phyloP scores from a whole-genome alignment of 805 yeast species.

The Metschnikowia gelsemii region DNA sequence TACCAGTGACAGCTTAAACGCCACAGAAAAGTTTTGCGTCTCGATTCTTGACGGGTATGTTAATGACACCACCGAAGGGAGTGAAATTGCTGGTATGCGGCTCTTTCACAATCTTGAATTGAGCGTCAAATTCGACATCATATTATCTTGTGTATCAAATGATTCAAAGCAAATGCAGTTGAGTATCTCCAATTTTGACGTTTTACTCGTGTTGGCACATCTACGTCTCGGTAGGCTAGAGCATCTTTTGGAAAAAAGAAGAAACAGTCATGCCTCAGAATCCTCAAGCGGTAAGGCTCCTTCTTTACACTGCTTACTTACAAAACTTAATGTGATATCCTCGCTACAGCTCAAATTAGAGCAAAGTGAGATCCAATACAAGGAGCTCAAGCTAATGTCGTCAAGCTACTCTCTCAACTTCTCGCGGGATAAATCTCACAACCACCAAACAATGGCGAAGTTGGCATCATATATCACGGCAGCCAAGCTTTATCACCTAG shows the following conservation, averaged over 20 bases:
- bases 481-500: slow-evolving; percentile 29
- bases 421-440: slow-evolving; percentile 15
- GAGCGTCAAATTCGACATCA: slow-evolving; percentile 7
- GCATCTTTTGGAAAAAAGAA: slow-evolving; percentile 6
- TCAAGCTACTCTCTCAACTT: slow-evolving; percentile 18
- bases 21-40: slow-evolving; percentile 5
- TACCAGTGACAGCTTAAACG: slow-evolving; percentile 3
- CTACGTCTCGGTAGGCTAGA: slow-evolving; percentile 15
- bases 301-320: slow-evolving; percentile 8
- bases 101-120: slow-evolving; percentile 19
- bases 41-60: slow-evolving; percentile 17
- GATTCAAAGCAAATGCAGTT: neutral
- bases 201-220: slow-evolving; percentile 9
- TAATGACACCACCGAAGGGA: slow-evolving; percentile 4
- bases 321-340: slow-evolving; percentile 11
- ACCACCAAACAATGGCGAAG: slow-evolving; percentile 16
- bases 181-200: slow-evolving; percentile 11
- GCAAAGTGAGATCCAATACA: slow-evolving; percentile 16
- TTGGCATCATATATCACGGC: slow-evolving; percentile 29
- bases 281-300: neutral
- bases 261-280: neutral
- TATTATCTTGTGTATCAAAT: slow-evolving; percentile 9
- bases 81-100: slow-evolving; percentile 5
- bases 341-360: slow-evolving; percentile 20
- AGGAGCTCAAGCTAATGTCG: slow-evolving; percentile 13